These are phyloP conservation scores for Entoloma clypeatum DNA, from an alignment of 1,284 basidiomycete genomes.

Conservation along the genomic window DNA sequence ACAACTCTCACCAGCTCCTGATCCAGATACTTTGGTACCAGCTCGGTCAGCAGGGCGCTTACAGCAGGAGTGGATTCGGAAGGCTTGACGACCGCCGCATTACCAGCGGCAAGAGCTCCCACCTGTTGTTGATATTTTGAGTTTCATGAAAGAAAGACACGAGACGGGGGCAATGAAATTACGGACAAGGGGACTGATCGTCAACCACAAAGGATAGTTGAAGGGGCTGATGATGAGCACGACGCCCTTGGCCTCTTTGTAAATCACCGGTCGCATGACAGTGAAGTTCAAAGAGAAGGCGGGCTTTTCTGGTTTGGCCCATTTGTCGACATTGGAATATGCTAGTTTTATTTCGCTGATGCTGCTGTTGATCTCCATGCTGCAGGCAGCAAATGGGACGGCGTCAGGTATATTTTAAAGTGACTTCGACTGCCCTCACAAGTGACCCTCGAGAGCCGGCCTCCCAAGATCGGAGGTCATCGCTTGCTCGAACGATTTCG, in stretches of 20 bases:
- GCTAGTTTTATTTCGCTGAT: constrained; percentile 61
- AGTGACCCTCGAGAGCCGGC: constrained; percentile 47
- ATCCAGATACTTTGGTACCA: constrained; percentile 83
- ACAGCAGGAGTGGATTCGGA: constrained; percentile 75
- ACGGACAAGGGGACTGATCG: constrained; percentile 52
- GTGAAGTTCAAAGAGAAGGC: constrained; percentile 52
- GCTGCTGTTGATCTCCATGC: constrained; percentile 53
- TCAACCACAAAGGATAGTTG: constrained; percentile 56
- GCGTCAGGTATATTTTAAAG: not conserved
- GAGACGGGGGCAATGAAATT: not conserved
- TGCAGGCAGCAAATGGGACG: constrained; percentile 22
- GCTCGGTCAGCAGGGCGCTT: constrained; percentile 66
- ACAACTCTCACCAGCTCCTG: constrained; percentile 67
- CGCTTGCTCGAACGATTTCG: constrained; percentile 50
- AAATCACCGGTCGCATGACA: constrained; percentile 58
- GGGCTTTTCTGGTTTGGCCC: constrained; percentile 68
- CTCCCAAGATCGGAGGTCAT: constrained; percentile 56
- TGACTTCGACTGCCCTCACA: constrained; percentile 42
- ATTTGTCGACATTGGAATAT: constrained; percentile 68
- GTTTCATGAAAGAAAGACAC: not conserved
- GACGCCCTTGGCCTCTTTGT: constrained; percentile 77
- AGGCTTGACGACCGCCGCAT: constrained; percentile 73
- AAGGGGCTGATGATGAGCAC: constrained; percentile 65
- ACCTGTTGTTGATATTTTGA: constrained; percentile 36
- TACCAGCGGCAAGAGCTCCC: constrained; percentile 80